Evolutionary conservation across 2,329 filamentous ascomycete species (phyloP).

Genomic region (Aspergillus sp.): DNA sequence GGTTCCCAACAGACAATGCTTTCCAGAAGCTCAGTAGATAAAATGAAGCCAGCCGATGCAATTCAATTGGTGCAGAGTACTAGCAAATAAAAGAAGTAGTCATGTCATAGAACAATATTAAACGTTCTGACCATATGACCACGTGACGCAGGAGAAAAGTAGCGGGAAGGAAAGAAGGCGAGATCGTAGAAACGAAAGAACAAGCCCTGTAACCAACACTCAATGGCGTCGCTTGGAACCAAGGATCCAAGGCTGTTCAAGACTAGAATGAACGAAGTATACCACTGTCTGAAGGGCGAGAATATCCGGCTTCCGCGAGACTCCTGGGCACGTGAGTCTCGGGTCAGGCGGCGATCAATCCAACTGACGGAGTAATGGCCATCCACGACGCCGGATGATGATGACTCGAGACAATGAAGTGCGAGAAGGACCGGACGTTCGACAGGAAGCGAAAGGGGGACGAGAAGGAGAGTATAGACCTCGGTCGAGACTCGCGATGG

Average conservation of each 20-base stretch:
- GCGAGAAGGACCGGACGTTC: conserved; percentile 1
- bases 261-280: background rate
- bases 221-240: background rate
- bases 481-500: background rate
- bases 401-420: background rate
- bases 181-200: background rate
- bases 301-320: conserved; percentile 7
- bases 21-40: background rate
- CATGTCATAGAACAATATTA: background rate
- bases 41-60: background rate
- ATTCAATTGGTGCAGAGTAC: background rate
- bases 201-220: background rate
- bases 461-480: conserved; percentile 2
- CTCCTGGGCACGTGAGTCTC: conserved; percentile 7
- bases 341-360: conserved; percentile 1
- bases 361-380: conserved; percentile 10
- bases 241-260: background rate
- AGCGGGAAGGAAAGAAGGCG: background rate
- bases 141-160: background rate
- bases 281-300: conserved; percentile 3
- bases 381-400: conserved; percentile 5
- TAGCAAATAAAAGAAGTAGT: background rate
- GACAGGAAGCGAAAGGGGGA: background rate
- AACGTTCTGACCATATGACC: background rate
- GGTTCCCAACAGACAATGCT: background rate